phyloP scores from a whole-genome alignment of 768 basidiomycete species.

The Russula ochroleuca region DNA sequence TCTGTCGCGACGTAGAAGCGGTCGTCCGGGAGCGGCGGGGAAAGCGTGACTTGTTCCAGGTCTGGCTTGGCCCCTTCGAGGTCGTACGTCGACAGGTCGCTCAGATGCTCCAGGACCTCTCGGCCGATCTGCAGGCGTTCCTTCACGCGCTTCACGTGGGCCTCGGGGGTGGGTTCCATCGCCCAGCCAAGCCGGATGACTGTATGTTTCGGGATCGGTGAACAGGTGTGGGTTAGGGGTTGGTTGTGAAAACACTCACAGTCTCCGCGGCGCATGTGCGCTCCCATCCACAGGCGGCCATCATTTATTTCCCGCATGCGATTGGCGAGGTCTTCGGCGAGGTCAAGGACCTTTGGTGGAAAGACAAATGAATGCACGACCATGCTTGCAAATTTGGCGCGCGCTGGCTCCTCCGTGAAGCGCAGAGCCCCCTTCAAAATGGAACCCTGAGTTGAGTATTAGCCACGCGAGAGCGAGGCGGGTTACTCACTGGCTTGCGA shows the following conservation, averaged over 20 bases:
- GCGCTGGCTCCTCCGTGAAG: conserved; percentile 17
- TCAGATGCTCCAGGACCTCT: conserved; percentile 28
- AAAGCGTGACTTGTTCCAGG: conserved; percentile 8
- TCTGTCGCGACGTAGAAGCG: conserved; percentile 40
- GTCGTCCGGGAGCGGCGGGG: conserved; percentile 16
- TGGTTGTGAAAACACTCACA: conserved; percentile 32
- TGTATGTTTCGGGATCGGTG: conserved; percentile 11
- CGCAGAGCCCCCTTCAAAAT: conserved; percentile 24
- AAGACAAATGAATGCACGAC: conserved; percentile 14
- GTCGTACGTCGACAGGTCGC: conserved; percentile 12
- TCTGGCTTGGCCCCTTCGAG: conserved; percentile 13
- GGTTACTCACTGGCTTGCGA: conserved; percentile 39
- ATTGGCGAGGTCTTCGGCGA: conserved; percentile 34
- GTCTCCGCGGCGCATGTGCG: conserved; percentile 44
- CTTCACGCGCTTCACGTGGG: conserved; percentile 38
- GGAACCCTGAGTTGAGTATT: background rate
- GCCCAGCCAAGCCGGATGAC: conserved; percentile 37
- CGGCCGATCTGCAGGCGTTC: conserved; percentile 32
- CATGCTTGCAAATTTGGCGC: conserved; percentile 14
- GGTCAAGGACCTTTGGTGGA: conserved; percentile 28
- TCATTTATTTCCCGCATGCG: conserved; percentile 34
- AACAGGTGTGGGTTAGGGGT: background rate
- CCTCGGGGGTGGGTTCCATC: conserved; percentile 37
- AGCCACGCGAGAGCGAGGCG: conserved; percentile 17
- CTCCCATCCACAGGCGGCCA: conserved; percentile 41